Evolutionary conservation across 495 filamentous ascomycete genomes (phyloP).

Genomic region (Cenococcum geophilum): DNA sequence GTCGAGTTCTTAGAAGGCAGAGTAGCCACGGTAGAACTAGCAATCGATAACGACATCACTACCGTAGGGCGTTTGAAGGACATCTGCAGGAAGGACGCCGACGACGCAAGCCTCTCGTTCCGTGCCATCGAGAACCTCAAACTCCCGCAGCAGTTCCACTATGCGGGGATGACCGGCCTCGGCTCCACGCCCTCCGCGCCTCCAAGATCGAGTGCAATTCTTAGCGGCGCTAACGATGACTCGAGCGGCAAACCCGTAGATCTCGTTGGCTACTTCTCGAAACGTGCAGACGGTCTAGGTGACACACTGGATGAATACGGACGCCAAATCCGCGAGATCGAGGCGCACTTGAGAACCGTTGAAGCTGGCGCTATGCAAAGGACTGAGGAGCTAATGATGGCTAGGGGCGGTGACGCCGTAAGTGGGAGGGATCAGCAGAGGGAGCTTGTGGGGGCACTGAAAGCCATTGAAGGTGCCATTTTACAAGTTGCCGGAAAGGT

Average conservation of each 20-base stretch:
- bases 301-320: slow-evolving; percentile 60
- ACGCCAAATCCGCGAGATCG: slow-evolving; percentile 69
- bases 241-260: slow-evolving; percentile 45
- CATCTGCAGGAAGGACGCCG: slow-evolving; percentile 59
- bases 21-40: slow-evolving; percentile 64
- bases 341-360: slow-evolving; percentile 70
- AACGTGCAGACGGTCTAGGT: slow-evolving; percentile 64
- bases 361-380: slow-evolving; percentile 64
- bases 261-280: slow-evolving; percentile 71
- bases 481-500: slow-evolving; percentile 67
- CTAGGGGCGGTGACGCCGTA: slow-evolving; percentile 45
- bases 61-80: slow-evolving; percentile 60
- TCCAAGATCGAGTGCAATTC: not conserved
- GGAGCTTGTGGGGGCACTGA: slow-evolving; percentile 61
- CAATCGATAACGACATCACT: slow-evolving; percentile 65
- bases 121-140: slow-evolving; percentile 50
- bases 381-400: slow-evolving; percentile 59
- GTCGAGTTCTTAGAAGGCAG: slow-evolving; percentile 68
- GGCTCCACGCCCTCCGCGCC: slow-evolving; percentile 10
- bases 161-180: slow-evolving; percentile 18
- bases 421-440: slow-evolving; percentile 46
- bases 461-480: slow-evolving; percentile 74
- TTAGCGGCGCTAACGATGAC: slow-evolving; percentile 45
- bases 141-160: slow-evolving; percentile 55
- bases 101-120: slow-evolving; percentile 68